Conservation (phyloP, 2,329 filamentous ascomycete genomes). For the Microcera coccophila region DNA sequence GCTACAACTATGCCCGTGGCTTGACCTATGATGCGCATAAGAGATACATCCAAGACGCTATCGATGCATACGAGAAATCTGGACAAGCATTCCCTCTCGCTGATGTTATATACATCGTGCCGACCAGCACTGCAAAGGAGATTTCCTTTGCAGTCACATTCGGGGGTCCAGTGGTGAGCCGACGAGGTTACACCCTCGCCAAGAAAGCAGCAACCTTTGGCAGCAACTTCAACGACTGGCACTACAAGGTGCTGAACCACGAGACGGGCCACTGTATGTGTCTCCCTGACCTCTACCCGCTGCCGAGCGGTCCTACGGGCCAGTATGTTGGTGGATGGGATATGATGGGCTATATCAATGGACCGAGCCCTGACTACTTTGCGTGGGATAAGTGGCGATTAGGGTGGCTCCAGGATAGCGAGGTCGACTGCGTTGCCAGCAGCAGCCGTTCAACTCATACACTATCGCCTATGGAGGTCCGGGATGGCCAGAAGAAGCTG, state of each 20-base stretch:
- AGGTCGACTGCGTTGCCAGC: conserved; percentile 30
- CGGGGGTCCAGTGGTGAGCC: neutral
- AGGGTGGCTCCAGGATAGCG: conserved; percentile 34
- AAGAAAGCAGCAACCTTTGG: conserved; percentile 33
- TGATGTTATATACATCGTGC: conserved; percentile 16
- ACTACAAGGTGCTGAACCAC: conserved; percentile 34
- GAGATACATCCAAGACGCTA: conserved; percentile 14
- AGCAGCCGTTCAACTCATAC: conserved; percentile 26
- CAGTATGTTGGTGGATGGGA: conserved; percentile 36
- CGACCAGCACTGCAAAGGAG: conserved; percentile 9
- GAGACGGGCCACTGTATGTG: conserved; percentile 39
- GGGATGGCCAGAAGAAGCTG: conserved; percentile 11
- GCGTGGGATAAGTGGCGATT: conserved; percentile 39
- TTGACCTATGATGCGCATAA: conserved; percentile 6
- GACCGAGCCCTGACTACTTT: conserved; percentile 34
- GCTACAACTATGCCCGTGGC: conserved; percentile 16
- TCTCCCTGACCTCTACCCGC: conserved; percentile 36
- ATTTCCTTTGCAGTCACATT: conserved; percentile 9
- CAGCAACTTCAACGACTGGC: conserved; percentile 30
- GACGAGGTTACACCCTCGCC: conserved; percentile 30
- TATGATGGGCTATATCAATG: conserved; percentile 35
- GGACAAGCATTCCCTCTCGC: conserved; percentile 12
- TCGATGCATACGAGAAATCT: too few relatives aligned
- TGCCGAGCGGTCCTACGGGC: conserved; percentile 21
- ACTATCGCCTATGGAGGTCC: conserved; percentile 9